phyloP scores from a whole-genome alignment of 2,329 filamentous ascomycete genomes.

The Trichoderma lentiforme region DNA sequence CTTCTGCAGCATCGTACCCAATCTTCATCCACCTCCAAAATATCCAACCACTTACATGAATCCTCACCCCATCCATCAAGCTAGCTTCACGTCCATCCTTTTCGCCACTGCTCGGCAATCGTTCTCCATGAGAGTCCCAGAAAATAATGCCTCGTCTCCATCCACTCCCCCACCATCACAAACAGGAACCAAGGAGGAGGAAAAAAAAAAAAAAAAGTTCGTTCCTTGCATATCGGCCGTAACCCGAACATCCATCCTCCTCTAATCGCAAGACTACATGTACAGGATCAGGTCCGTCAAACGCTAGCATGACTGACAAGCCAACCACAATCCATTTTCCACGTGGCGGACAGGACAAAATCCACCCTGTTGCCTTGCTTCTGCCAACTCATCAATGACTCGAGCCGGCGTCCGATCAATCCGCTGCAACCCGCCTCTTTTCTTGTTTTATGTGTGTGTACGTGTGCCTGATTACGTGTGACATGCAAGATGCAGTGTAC shows the following conservation, averaged over 20 bases:
- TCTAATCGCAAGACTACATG: neutral
- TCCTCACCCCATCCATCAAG: neutral
- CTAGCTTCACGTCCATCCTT: neutral
- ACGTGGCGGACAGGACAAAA: neutral
- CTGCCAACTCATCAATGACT: constrained; percentile 15
- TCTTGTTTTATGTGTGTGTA: neutral
- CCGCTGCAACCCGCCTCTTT: constrained; percentile 5
- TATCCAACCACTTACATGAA: neutral
- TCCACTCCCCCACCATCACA: neutral
- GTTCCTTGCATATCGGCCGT: neutral
- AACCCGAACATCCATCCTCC: neutral
- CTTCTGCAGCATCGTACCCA: neutral
- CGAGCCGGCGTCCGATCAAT: neutral
- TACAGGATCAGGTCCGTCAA: neutral
- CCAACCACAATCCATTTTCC: neutral
- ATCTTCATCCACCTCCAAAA: neutral
- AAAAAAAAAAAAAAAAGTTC: neutral
- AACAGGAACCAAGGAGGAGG: neutral
- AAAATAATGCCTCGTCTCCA: constrained; percentile 10
- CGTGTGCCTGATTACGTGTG: neutral
- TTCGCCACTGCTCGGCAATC: constrained; percentile 6
- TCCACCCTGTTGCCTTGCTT: neutral
- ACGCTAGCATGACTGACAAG: neutral
- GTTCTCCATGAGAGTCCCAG: neutral
- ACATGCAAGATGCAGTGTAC: neutral